Conservation (phyloP, 495 filamentous ascomycete genomes). For the Tuber borchii region DNA sequence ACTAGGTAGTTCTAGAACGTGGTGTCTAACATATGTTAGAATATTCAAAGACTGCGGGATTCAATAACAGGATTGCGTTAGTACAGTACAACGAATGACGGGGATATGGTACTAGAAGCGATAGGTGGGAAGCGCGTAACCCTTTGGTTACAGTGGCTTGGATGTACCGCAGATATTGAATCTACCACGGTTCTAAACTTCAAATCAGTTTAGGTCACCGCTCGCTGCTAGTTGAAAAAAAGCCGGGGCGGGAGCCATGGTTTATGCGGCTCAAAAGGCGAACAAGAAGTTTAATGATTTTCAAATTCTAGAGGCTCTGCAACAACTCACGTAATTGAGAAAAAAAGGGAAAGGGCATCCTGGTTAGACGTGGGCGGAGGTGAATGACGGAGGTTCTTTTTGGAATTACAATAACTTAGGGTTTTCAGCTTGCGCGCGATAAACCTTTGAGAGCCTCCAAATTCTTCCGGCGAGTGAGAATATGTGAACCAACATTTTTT, state of each 20-base stretch:
- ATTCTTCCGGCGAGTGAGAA: not conserved
- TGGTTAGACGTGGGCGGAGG: too few relatives aligned
- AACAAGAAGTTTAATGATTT: too few relatives aligned
- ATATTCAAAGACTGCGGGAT: not conserved
- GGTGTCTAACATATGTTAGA: not conserved
- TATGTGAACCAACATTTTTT: not conserved
- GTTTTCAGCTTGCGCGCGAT: not conserved
- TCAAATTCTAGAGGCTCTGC: too few relatives aligned
- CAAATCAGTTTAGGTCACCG: not conserved
- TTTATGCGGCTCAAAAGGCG: too few relatives aligned
- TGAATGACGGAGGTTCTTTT: too few relatives aligned
- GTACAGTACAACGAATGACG: not conserved
- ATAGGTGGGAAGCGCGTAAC: not conserved
- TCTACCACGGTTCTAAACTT: not conserved
- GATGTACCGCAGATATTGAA: not conserved
- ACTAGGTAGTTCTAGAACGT: not conserved
- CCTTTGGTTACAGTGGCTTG: not conserved
- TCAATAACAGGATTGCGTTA: not conserved
- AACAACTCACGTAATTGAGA: too few relatives aligned
- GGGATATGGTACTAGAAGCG: not conserved
- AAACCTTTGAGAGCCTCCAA: not conserved
- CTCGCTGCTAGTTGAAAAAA: not conserved
- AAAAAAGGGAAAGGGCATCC: too few relatives aligned
- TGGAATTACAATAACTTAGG: not conserved
- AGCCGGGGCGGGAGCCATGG: not conserved